phyloP scores from a whole-genome alignment of 495 filamentous ascomycete species.

The Aspergillus ellipticus region DNA sequence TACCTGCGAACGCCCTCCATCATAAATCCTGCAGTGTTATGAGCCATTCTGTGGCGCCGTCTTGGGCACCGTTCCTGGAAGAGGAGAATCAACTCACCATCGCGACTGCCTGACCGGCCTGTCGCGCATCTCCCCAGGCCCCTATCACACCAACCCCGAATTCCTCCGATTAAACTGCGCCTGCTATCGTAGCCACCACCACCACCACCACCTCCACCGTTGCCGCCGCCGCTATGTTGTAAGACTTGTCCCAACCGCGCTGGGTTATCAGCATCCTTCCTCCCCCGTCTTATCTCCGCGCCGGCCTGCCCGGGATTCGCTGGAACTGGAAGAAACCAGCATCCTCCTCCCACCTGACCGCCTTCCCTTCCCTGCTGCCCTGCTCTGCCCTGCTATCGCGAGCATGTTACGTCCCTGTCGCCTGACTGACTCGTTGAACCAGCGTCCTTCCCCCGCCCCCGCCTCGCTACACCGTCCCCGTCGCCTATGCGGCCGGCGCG shows the following conservation, averaged over 20 bases:
- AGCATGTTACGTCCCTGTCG: slow-evolving; percentile 4
- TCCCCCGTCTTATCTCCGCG: not conserved
- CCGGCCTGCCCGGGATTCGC: not conserved
- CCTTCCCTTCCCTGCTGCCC: not conserved
- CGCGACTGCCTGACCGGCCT: slow-evolving; percentile 3
- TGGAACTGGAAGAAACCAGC: not conserved
- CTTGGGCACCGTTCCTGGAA: slow-evolving; percentile 3
- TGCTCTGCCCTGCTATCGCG: slow-evolving; percentile 4
- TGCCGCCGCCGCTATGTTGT: slow-evolving; percentile 34
- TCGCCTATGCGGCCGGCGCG: slow-evolving; percentile 61
- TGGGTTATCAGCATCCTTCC: not conserved
- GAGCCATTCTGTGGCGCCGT: slow-evolving; percentile 1
- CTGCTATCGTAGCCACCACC: too few relatives aligned
- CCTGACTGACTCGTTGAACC: slow-evolving; percentile 19
- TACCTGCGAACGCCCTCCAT: not conserved
- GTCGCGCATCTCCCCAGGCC: not conserved
- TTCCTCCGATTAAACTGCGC: not conserved
- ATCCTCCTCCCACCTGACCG: too few relatives aligned
- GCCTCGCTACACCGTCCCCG: slow-evolving; percentile 70
- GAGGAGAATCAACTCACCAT: not conserved
- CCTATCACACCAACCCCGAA: not conserved
- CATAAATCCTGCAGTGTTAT: not conserved
- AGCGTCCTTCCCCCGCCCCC: slow-evolving; percentile 84
- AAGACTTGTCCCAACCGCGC: slow-evolving; percentile 17
- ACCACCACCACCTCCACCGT: too few relatives aligned